Percentiles rank a stretch among this genome's conserved stretches.
Evolutionary conservation across 306 rosid species (phyloP).

Genomic region (Fragaria nilgerrensis): DNA sequence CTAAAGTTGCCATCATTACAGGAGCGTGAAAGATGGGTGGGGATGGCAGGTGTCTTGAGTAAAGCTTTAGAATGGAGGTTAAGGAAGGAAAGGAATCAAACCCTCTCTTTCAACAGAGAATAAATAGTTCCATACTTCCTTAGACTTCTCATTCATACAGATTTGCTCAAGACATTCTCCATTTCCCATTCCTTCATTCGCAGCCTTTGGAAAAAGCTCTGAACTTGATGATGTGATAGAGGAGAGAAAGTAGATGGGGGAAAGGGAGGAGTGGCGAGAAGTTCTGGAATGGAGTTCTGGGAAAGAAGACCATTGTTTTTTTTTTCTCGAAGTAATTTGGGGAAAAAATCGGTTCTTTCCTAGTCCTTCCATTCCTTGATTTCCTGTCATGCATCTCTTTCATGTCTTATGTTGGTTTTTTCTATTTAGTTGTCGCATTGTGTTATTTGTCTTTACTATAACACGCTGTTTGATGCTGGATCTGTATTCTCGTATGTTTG

Average conservation of each 20-base stretch:
- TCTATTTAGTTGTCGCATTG: background rate
- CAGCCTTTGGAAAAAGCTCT: background rate
- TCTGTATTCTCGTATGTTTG: background rate
- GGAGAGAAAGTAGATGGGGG: background rate
- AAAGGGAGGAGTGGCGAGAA: background rate
- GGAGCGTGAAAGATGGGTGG: background rate
- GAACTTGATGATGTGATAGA: background rate
- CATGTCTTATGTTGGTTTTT: background rate
- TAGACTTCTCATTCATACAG: background rate
- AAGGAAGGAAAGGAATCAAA: background rate
- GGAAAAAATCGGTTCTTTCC: background rate
- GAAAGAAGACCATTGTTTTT: background rate
- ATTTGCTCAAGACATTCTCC: background rate
- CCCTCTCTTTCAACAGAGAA: background rate
- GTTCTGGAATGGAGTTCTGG: background rate
- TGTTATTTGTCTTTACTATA: background rate
- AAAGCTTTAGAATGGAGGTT: background rate
- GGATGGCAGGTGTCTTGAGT: background rate
- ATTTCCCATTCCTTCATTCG: no score
- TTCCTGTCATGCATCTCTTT: background rate
- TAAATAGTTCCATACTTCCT: background rate
- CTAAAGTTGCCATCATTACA: background rate
- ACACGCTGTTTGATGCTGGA: background rate
- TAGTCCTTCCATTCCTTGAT: background rate
- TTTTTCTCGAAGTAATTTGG: background rate